Percentiles rank a stretch among this genome's conserved stretches.
These are phyloP conservation scores for Ascochyta viciae-villosae DNA, from an alignment of 2,329 filamentous ascomycete species.

Conservation along the genomic window DNA sequence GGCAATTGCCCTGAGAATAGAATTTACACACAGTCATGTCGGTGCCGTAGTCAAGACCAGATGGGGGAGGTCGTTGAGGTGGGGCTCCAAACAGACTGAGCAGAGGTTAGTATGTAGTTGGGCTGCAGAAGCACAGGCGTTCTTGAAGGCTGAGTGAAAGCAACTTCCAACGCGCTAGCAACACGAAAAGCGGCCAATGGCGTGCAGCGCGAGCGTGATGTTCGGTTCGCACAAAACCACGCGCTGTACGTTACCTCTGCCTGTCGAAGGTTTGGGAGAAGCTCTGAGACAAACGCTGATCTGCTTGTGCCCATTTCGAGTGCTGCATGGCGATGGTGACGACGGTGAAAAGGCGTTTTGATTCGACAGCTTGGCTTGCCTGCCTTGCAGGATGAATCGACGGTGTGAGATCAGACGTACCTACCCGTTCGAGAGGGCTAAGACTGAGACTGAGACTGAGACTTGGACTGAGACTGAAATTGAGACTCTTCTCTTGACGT, in stretches of 20 bases:
- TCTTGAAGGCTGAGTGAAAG: background rate
- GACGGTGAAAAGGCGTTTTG: constrained; percentile 3
- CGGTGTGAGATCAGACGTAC: background rate
- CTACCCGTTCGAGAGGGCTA: background rate
- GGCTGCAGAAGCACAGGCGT: constrained; percentile 8
- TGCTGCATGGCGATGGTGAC: constrained; percentile 19
- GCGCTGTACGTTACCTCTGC: constrained; percentile 30
- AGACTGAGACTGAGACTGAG: no score
- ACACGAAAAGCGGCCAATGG: constrained; percentile 13
- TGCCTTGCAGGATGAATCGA: background rate
- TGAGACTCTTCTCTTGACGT: background rate
- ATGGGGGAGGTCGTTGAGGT: background rate
- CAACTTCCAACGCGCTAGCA: constrained; percentile 7
- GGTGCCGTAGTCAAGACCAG: background rate
- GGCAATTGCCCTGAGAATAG: constrained; percentile 70
- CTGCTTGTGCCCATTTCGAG: constrained; percentile 26
- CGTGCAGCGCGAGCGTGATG: constrained; percentile 7
- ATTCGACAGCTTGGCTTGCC: constrained; percentile 12
- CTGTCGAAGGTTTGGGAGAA: constrained; percentile 11
- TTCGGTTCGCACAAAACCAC: constrained; percentile 14
- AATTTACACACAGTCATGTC: constrained; percentile 65
- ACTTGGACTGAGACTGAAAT: no score
- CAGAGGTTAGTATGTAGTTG: constrained; percentile 18
- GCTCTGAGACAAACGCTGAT: background rate
- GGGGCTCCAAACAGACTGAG: constrained; percentile 20